Evolutionary conservation across 192 early-diverging fungal genomes (phyloP), one percentile per base, ranked within the genome.

Genomic region (Dissophora ornata): DNA sequence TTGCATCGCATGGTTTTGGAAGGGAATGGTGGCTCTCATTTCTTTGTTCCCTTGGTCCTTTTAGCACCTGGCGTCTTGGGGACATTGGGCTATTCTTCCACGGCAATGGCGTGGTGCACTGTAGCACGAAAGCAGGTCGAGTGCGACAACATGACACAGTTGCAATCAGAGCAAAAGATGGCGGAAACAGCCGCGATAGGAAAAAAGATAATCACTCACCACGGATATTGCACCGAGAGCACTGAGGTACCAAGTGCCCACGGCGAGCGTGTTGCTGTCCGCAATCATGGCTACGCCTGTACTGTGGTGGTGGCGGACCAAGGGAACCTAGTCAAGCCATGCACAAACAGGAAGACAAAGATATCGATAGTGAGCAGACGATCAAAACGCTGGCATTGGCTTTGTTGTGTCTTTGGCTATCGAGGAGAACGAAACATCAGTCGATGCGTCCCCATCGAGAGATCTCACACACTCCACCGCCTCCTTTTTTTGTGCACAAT

Each of bases 231-330:
- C 24, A 18, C 73, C 65, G 19, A 77, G 73, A 16, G 73, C 56
- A 21, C 51, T 67, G 25, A 77, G 38, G 38, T 77, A 77, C 73
- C 73, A 77, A 10, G 64, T 77, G 0, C 73, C 73, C 5, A 77
- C 73, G 2, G 73, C 73, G 4, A 77, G 65, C 6, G 73, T 67
- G 32, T 77, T 77, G 36, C 64, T 77, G 47, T 77, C 73, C 6
- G 73, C 73, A 38, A 77, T 50, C 45, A 57, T 77, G 36, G 73
- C 64, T 12, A 77, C 58, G 16, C 64, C 58, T 2, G 57, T 55
- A 44, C 58, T 77, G 52, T 67, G 49, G 24, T 75, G 71, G 46
- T 77, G 73, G 18, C 64, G 73, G 34, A 77, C 65, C 30, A 77
- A 58, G 7, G 73, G 73, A 13, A 77, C 64, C 73, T 77, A 60